Base-by-base conservation (phyloP, 2,329 filamentous ascomycete species). In the Cytospora mali region DNA sequence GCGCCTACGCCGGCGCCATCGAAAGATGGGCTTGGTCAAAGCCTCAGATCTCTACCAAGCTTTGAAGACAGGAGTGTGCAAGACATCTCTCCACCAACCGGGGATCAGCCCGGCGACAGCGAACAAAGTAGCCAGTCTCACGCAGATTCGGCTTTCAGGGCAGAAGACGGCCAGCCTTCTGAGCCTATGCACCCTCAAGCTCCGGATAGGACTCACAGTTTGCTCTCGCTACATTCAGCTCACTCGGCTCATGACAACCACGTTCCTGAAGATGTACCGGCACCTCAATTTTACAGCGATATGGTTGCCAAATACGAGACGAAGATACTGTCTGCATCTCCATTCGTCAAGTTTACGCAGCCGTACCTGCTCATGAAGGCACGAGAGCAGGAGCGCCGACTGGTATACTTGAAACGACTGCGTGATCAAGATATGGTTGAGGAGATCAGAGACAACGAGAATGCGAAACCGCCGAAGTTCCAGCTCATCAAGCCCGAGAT, bases 401-500 rank as follows among this genome's bases (percentile, higher is more conserved):
- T 99, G 6, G 85, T 90, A 1, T 92, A 96, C 72, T 82, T 97
- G 54, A 94, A 91, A 72, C 84, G 88, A 56, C 82, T 98, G 13
- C 88, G 92, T 42, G 92, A 97, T 69, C 91, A 96, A 67, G 84
- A 89, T 68, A 80, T 83, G 0, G 75, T 84, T 11, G 83, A 87
- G 64, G 84, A 86, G 58, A 75, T 81, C 21, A 78, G 75, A 5
- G 81, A 84, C 27, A 79, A 83, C 13, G 89, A 91, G 66, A 88
- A 89, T 67, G 71, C 78, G 6, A 87, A 84, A 52, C 82, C 84
- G 1, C 87, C 91, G 62, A 88, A 88, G 35, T 99, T 99, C 68
- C 89, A 96, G 69, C 84, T 99, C 11, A 96, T 99, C 66, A 92
- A 91, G 65, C 94, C 95, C 1, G 92, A 97, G 69, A 98, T 98